phyloP scores from a whole-genome alignment of 441 rosid genomes.

The Euphorbia corollata region DNA sequence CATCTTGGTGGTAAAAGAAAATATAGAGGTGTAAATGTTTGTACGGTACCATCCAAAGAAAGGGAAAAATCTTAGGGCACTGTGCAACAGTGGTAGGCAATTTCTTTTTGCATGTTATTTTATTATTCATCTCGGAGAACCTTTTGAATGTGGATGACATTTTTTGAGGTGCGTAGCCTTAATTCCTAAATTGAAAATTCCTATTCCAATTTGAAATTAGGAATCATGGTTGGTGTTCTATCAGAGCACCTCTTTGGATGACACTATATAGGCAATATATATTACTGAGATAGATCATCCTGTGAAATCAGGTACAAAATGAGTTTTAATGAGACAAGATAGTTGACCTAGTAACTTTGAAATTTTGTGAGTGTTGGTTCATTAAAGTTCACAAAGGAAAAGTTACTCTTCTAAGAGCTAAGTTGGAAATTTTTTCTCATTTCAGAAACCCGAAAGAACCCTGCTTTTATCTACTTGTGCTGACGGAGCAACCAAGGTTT shows the following conservation, averaged over 20 bases:
- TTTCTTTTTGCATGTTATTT: neutral
- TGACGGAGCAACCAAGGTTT: constrained; percentile 92
- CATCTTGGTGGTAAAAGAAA: neutral
- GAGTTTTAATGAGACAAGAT: neutral
- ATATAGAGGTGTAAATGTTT: neutral
- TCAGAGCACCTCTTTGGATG: neutral
- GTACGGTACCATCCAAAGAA: neutral
- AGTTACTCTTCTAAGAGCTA: constrained; percentile 1
- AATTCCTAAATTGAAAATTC: neutral
- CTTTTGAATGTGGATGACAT: constrained; percentile 1
- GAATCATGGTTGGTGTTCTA: no score
- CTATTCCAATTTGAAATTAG: neutral
- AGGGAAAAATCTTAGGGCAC: neutral
- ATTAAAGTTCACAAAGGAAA: neutral
- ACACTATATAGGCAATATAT: neutral
- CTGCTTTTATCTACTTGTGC: constrained; percentile 63
- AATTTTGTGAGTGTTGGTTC: neutral
- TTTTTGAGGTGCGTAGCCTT: neutral
- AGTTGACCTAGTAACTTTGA: constrained; percentile 7
- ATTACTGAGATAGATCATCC: neutral
- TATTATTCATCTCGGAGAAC: neutral
- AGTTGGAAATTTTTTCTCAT: constrained; percentile 10
- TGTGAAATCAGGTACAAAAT: neutral
- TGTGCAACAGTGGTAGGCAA: neutral
- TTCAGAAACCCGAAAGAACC: constrained; percentile 87